phyloP scores from a whole-genome alignment of 305 asterid genomes.

The Fraxinus platypoda region DNA sequence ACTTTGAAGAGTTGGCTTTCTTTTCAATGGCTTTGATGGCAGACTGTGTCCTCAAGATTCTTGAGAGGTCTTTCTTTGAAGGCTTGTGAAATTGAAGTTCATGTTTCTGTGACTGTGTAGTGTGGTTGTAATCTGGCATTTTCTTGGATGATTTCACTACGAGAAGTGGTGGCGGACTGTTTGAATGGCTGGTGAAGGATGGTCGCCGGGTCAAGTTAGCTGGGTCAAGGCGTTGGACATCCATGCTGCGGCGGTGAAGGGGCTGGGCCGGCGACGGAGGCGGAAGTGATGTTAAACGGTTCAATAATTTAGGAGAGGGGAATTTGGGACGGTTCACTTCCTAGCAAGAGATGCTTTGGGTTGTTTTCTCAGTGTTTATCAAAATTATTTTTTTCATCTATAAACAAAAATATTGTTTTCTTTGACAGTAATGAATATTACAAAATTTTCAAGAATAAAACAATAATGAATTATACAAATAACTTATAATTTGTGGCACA shows the following conservation, averaged over 20 bases:
- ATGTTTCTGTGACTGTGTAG: conserved; percentile 23
- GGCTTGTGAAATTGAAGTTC: conserved; percentile 43
- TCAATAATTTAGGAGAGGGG: background rate
- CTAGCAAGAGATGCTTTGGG: background rate
- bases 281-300: background rate
- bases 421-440: background rate
- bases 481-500: background rate
- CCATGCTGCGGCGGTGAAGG: conserved; percentile 27
- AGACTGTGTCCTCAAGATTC: conserved; percentile 69
- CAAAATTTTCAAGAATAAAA: too few relatives aligned
- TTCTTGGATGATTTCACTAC: conserved; percentile 30
- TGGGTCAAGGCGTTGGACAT: conserved; percentile 34
- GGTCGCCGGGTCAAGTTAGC: conserved; percentile 13
- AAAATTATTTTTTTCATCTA: background rate
- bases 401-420: too few relatives aligned
- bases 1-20: conserved; percentile 71
- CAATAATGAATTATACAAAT: background rate
- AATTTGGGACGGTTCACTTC: background rate
- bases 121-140: conserved; percentile 28
- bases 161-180: background rate
- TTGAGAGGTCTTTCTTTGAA: conserved; percentile 63
- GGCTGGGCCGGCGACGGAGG: background rate
- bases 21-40: conserved; percentile 63
- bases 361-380: background rate
- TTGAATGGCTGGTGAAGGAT: background rate